Percentiles rank a stretch among this genome's conserved stretches.
Evolutionary conservation across 371 early-diverging fungal genomes (phyloP).

Genomic region (Rhizopus sp.): DNA sequence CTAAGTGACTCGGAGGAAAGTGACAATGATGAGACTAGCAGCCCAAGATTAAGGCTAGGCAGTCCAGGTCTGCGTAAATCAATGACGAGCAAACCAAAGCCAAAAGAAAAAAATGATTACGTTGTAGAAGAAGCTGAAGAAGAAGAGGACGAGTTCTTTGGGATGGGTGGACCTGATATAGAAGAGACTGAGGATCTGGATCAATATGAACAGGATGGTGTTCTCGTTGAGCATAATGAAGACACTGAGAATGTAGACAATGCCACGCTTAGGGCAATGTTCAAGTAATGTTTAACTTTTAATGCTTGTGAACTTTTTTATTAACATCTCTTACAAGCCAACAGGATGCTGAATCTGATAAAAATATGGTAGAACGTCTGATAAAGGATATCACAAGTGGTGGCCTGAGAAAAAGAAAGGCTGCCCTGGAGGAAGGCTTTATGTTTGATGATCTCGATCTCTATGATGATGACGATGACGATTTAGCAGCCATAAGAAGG

Average conservation of each 20-base stretch:
- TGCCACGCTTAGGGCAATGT: constrained; percentile 31
- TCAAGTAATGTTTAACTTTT: constrained; percentile 26
- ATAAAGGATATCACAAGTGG: constrained; percentile 51
- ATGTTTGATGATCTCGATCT: constrained; percentile 45
- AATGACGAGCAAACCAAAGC: constrained; percentile 11
- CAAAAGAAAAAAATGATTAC: constrained; percentile 27
- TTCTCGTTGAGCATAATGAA: constrained; percentile 45
- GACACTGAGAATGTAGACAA: constrained; percentile 41
- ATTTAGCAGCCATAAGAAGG: constrained; percentile 39
- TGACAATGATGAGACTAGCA: constrained; percentile 13
- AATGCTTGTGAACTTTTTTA: neutral
- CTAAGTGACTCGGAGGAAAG: constrained; percentile 8
- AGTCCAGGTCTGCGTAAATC: too few species aligned
- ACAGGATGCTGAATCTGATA: constrained; percentile 42
- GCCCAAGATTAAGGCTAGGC: too few species aligned
- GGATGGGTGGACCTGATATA: constrained; percentile 40
- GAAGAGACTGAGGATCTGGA: constrained; percentile 40
- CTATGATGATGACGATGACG: constrained; percentile 38
- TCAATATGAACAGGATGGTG: constrained; percentile 46
- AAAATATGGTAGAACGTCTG: constrained; percentile 39
- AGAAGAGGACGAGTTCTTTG: constrained; percentile 53
- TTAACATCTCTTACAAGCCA: constrained; percentile 17
- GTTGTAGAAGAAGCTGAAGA: constrained; percentile 53
- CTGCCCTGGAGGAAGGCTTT: constrained; percentile 36
- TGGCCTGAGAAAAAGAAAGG: constrained; percentile 41